A percentile compares a stretch with the other conserved stretches of the same genome.
phyloP scores from a whole-genome alignment of 257 asterid species.

The Ligustrum vulgare region DNA sequence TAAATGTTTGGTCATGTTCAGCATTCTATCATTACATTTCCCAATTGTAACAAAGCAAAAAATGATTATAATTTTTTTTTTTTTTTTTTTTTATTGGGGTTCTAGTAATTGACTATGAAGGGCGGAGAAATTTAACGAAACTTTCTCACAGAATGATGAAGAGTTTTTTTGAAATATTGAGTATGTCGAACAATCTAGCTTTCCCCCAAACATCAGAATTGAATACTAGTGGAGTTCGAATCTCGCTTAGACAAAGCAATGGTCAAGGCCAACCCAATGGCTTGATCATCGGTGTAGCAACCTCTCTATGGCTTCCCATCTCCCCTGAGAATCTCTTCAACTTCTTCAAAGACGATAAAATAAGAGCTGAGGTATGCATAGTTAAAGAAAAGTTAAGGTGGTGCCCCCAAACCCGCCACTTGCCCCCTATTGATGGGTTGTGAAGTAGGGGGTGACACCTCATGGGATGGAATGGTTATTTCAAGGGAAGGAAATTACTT shows the following conservation, averaged over 20 bases:
- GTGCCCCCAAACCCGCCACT: too few relatives aligned
- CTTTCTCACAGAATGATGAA: constrained; percentile 70
- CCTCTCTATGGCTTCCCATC: constrained; percentile 66
- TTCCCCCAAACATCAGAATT: constrained; percentile 35
- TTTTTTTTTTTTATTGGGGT: too few relatives aligned
- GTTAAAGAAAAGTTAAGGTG: too few relatives aligned
- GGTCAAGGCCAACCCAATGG: constrained; percentile 42
- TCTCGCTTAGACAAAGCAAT: constrained; percentile 37
- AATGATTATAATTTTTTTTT: background rate
- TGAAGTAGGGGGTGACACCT: too few relatives aligned
- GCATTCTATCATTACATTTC: background rate
- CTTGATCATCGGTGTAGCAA: constrained; percentile 45
- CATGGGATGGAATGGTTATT: too few relatives aligned
- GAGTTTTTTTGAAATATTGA: constrained; percentile 37
- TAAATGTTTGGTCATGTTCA: background rate
- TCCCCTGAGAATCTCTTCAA: constrained; percentile 40
- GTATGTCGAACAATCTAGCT: constrained; percentile 25
- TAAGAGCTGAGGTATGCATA: constrained; percentile 53
- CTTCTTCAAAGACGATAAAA: constrained; percentile 55
- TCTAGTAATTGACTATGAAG: constrained; percentile 47
- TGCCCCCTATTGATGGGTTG: too few relatives aligned
- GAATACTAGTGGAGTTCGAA: constrained; percentile 20
- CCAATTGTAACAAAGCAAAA: background rate
- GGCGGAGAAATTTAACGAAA: constrained; percentile 45
- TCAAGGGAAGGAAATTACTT: too few relatives aligned